Base-by-base conservation (phyloP, 1,284 basidiomycete species). In the Pseudozyma thailandica region DNA sequence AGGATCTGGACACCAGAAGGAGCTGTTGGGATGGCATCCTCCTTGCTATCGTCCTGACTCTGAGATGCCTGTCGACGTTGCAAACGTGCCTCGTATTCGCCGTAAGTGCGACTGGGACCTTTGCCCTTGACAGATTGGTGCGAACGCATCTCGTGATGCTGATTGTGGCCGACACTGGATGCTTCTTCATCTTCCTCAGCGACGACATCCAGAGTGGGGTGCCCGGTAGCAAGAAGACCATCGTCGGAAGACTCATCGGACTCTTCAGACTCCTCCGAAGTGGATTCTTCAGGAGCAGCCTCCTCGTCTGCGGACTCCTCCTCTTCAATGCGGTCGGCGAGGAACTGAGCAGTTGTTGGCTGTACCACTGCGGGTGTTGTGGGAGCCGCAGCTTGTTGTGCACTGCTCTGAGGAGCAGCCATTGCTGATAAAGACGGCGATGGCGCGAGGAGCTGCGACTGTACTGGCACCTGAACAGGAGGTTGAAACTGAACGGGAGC, bases 131-230 rank as follows among this genome's bases (percentile, higher is more conserved):
- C 31, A 10, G 55, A 45, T n/a, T 28, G 9, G 52, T 50, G 68
- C 37, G 45, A 51, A n/a, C 59, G 62, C 72, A 77, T 77, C 35
- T 77, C 75, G 35, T 75, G 55, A 27, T 73, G 52, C 18, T 46
- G 30, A 20, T 37, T 33, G 54, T 74, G 73, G 8, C 65, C 75
- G 23, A 59, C 28, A 45, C 65, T 73, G 35, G 72, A 74, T 0
- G 21, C 51, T 18, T 77, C 77, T 26, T 78, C 77, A 6, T 78
- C 77, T 44, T 78, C 77, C 50, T 78, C 77, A 2, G 63, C 60
- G 2, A 78, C 59, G 7, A 69, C 70, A 42, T 77, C 77, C 20
- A 78, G 59, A 8, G 56, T 62, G 9, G 56, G 66, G 13, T 59
- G 58, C 12, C 63, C 57, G 15, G 47, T 50, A 30, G 46, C 51